Conservation (phyloP, 2,329 filamentous ascomycete species). For the Xylariales sp. region DNA sequence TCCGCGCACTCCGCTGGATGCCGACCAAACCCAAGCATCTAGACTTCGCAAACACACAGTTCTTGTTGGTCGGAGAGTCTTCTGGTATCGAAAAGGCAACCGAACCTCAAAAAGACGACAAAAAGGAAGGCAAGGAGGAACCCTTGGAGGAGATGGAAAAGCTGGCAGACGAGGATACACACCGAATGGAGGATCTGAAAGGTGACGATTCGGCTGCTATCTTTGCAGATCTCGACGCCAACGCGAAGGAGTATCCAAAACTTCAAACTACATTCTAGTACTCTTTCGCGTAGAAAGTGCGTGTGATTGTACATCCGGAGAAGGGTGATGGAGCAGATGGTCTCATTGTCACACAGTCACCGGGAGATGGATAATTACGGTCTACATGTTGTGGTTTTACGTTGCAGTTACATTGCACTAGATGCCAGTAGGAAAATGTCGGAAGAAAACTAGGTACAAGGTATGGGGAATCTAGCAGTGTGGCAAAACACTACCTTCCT, state of each 20-base stretch:
- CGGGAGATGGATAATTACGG: no score
- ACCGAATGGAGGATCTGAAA: slow-evolving; percentile 53
- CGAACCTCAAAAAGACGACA: slow-evolving; percentile 49
- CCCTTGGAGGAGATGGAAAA: slow-evolving; percentile 69
- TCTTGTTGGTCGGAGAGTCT: slow-evolving; percentile 72
- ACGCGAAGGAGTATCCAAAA: slow-evolving; percentile 58
- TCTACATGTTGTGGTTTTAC: no score
- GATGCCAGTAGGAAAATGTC: no score
- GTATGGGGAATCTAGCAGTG: no score
- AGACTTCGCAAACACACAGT: slow-evolving; percentile 69
- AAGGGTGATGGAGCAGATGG: no score
- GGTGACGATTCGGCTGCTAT: slow-evolving; percentile 41
- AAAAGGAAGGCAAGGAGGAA: slow-evolving; percentile 56
- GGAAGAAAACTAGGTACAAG: no score
- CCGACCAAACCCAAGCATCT: slow-evolving; percentile 69
- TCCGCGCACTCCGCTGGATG: slow-evolving; percentile 68
- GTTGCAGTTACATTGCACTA: no score
- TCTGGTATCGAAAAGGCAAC: slow-evolving; percentile 52
- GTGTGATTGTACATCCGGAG: no score
- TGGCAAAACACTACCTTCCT: no score
- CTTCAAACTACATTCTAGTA: slow-evolving; percentile 52
- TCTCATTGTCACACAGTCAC: no score
- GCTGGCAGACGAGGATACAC: slow-evolving; percentile 69
- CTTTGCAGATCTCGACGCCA: slow-evolving; percentile 41
- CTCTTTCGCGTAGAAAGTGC: neutral